Conservation (phyloP, 495 filamentous ascomycete genomes). For the Articulospora tetracladia region DNA sequence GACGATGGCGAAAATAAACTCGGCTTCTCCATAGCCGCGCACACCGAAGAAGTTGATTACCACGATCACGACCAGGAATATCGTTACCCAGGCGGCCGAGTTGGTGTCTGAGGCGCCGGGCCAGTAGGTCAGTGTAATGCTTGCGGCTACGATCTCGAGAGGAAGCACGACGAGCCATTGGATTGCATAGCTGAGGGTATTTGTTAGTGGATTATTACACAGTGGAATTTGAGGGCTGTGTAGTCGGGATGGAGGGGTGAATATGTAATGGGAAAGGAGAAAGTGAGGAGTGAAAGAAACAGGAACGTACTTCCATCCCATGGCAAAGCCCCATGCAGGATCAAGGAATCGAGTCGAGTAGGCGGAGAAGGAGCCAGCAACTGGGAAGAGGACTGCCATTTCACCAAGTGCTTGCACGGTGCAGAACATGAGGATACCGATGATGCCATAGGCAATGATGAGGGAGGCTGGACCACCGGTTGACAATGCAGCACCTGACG, state of each 20-base stretch:
- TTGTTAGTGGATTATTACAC: constrained; percentile 16
- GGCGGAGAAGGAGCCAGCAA: constrained; percentile 91
- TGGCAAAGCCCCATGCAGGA: constrained; percentile 95
- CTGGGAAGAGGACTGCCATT: constrained; percentile 76
- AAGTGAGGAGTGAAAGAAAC: constrained; percentile 20
- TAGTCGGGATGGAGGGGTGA: too few relatives aligned
- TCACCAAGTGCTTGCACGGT: constrained; percentile 92
- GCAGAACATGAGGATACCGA: constrained; percentile 88
- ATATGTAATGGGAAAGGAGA: neutral
- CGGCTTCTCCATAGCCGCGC: constrained; percentile 84
- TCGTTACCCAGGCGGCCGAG: constrained; percentile 77
- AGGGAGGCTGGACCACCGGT: constrained; percentile 83
- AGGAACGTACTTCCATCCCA: constrained; percentile 75
- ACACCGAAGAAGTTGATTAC: constrained; percentile 85
- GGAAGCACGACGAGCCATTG: constrained; percentile 85
- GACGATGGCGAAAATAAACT: constrained; percentile 41
- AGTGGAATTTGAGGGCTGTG: too few relatives aligned
- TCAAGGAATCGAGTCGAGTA: constrained; percentile 93
- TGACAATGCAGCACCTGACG: constrained; percentile 75
- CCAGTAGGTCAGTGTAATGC: constrained; percentile 88
- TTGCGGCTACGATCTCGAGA: constrained; percentile 86
- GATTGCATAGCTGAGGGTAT: constrained; percentile 61
- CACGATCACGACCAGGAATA: constrained; percentile 75
- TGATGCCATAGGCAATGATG: constrained; percentile 77
- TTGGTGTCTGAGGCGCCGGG: constrained; percentile 44